Evolutionary conservation across 2,329 filamentous ascomycete species (phyloP).

Genomic region (Sporothrix pseudoabietina): DNA sequence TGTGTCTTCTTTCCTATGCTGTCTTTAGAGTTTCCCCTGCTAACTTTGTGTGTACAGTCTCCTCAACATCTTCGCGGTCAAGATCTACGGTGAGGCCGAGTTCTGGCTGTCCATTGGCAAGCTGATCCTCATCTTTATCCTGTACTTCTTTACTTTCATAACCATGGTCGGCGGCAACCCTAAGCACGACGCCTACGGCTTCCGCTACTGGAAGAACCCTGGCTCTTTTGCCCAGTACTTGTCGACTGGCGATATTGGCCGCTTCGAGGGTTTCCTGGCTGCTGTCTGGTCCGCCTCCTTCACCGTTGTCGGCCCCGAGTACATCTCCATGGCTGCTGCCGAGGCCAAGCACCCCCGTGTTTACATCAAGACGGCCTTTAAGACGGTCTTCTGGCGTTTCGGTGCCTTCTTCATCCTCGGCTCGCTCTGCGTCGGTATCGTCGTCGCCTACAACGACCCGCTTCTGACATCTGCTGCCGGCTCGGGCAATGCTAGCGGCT

Average conservation of each 20-base stretch:
- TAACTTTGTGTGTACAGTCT: constrained; percentile 23
- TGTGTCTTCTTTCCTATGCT: not conserved
- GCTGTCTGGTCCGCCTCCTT: constrained; percentile 46
- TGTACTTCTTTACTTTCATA: constrained; percentile 59
- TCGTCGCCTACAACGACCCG: constrained; percentile 62
- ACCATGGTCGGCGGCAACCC: constrained; percentile 61
- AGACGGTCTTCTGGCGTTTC: constrained; percentile 70
- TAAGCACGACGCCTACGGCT: constrained; percentile 49
- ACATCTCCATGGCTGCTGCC: constrained; percentile 69
- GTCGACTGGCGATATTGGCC: constrained; percentile 48
- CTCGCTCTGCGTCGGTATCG: constrained; percentile 67
- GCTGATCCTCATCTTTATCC: constrained; percentile 55
- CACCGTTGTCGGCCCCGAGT: constrained; percentile 55
- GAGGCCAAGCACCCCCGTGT: constrained; percentile 68
- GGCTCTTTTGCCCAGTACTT: constrained; percentile 45
- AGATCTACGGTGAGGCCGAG: constrained; percentile 47
- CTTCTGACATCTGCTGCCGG: constrained; percentile 47
- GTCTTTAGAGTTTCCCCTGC: not conserved
- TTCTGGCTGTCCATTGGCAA: constrained; percentile 53
- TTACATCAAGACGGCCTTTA: constrained; percentile 68
- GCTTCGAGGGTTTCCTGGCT: constrained; percentile 36
- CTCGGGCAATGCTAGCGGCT: constrained; percentile 52
- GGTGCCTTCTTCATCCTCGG: constrained; percentile 68
- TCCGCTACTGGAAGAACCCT: constrained; percentile 49
- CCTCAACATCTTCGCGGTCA: constrained; percentile 42